These are phyloP conservation scores for Lomentospora prolificans DNA, from an alignment of 2,329 filamentous ascomycete species.

Conservation along the genomic window DNA sequence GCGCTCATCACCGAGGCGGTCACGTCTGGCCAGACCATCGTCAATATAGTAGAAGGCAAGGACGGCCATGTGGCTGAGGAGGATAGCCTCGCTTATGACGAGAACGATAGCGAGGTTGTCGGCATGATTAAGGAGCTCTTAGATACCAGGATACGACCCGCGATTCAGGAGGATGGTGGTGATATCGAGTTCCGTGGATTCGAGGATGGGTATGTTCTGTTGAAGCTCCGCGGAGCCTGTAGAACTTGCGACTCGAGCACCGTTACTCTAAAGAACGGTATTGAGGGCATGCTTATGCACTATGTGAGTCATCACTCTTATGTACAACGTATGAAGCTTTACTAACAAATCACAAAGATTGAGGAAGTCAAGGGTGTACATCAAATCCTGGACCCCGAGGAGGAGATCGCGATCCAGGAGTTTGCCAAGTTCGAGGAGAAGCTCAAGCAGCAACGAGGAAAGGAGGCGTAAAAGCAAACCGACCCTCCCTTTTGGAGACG, in stretches of 20 bases:
- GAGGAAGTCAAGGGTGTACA: conserved; percentile 91
- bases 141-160: conserved; percentile 87
- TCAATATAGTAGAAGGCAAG: conserved; percentile 58
- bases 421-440: conserved; percentile 95
- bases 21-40: conserved; percentile 71
- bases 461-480: conserved; percentile 18
- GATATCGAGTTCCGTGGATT: conserved; percentile 96
- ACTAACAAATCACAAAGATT: conserved; percentile 47
- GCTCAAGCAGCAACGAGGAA: conserved; percentile 38
- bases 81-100: conserved; percentile 73
- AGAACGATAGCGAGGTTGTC: conserved; percentile 87
- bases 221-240: conserved; percentile 88
- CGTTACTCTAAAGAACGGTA: conserved; percentile 92
- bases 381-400: conserved; percentile 84
- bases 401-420: conserved; percentile 76
- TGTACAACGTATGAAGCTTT: conserved; percentile 68
- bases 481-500: too few relatives aligned
- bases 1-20: conserved; percentile 89
- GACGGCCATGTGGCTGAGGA: conserved; percentile 39
- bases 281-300: conserved; percentile 97
- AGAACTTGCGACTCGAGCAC: conserved; percentile 95
- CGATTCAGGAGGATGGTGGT: conserved; percentile 94
- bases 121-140: conserved; percentile 98
- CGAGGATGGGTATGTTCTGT: conserved; percentile 62
- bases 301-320: conserved; percentile 90